Percentiles rank a stretch among this genome's conserved stretches.
Evolutionary conservation across 169 alveolate species (phyloP).

Genomic region (Amoebophrya sp.): DNA sequence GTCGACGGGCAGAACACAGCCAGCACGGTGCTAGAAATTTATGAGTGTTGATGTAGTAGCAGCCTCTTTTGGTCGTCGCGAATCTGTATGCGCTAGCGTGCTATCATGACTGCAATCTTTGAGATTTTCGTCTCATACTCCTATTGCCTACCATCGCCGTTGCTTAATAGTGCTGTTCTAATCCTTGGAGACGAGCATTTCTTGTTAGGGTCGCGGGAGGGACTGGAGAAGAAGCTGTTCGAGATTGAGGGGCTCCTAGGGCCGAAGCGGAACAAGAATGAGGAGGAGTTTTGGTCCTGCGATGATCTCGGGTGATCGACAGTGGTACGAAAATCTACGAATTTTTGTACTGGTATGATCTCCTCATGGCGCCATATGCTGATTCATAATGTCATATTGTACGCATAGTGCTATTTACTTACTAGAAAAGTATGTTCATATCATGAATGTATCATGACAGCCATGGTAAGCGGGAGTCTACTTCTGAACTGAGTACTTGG

Average conservation of each 20-base stretch:
- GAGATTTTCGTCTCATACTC: too few relatives aligned
- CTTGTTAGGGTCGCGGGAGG: neutral
- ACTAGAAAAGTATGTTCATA: neutral
- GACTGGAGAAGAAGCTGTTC: neutral
- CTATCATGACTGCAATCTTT: too few relatives aligned
- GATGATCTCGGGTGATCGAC: neutral
- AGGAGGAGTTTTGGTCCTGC: constrained; percentile 3
- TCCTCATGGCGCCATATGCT: neutral
- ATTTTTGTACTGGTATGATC: neutral
- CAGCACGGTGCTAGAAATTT: too few relatives aligned
- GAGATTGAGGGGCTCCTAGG: neutral
- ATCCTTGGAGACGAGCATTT: neutral
- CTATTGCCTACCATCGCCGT: too few relatives aligned
- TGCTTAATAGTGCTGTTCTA: too few relatives aligned
- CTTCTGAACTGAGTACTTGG: too few relatives aligned
- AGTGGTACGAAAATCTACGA: neutral
- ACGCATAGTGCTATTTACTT: neutral
- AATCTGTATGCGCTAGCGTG: too few relatives aligned
- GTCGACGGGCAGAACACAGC: neutral
- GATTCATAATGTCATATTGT: neutral
- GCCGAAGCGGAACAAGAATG: neutral
- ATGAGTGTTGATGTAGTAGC: too few relatives aligned
- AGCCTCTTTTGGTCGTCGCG: too few relatives aligned
- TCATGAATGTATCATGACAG: neutral
- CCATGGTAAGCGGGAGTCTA: neutral